Evolutionary conservation across 2,329 filamentous ascomycete genomes (phyloP), one percentile per base, ranked within the genome.

Genomic region (Calonectria pteridis): DNA sequence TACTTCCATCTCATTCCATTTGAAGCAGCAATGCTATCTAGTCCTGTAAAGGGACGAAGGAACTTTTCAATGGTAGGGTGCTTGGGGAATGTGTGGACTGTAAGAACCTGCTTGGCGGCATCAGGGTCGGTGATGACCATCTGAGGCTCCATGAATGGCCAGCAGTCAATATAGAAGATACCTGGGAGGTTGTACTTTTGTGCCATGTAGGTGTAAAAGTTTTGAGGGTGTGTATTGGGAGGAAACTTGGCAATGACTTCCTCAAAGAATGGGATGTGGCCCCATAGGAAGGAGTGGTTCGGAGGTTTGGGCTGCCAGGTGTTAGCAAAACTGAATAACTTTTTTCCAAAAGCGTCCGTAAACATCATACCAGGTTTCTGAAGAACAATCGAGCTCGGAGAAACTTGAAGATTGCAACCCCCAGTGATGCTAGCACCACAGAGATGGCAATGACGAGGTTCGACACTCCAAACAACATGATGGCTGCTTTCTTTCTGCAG

Each of bases 121-220:
- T 59, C 55, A 37, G 55, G 55, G 55, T 59, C 55, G 33, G 55
- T 59, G 55, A 59, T 59, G 55, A 59, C 55, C 55, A 59, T 59
- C 11, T 59, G 55, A 14, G 55, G 55, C 33, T 59, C 55, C 55
- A 59, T 16, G n/a, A 59, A 59, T 26, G 55, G 55, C 55, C 55
- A 59, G 55, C 55, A 59, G 10, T 59, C 55, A 59, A 59, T 59
- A 35, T 62, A 62, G 55, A 62, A 62, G 33, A 62, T 62, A 6
- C 55, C 55, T 16, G 55, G 55, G 37, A 62, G 55, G 2, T 23
- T 28, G 26, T 62, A 62, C 23, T 62, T 62, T 16, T 62, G 55
- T 2, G 55, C 55, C 55, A 62, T 62, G 55, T 62, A 62, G 55
- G 55, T 62, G 55, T 62, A 62, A 40, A 62, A 62, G 55, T 62